phyloP scores from a whole-genome alignment of 2,329 filamentous ascomycete species.

The Claviceps capensis region DNA sequence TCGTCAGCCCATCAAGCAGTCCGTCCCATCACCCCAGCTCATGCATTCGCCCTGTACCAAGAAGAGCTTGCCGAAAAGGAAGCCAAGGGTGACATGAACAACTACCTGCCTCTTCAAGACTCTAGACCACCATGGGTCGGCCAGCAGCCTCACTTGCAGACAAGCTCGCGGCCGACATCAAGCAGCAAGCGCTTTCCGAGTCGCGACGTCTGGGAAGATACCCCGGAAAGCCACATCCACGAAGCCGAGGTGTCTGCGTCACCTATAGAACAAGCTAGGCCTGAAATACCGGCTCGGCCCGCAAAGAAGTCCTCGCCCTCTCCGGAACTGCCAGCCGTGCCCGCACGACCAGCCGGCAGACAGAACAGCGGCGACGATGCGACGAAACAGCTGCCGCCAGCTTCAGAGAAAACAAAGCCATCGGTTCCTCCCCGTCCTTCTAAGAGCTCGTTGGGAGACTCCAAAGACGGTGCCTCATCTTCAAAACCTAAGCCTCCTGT shows the following conservation, averaged over 20 bases:
- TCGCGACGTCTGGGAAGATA: conserved; percentile 89
- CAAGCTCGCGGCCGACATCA: conserved; percentile 33
- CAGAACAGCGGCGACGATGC: conserved; percentile 23
- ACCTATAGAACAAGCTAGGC: conserved; percentile 15
- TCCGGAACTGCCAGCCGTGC: conserved; percentile 31
- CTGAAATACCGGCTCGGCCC: conserved; percentile 18
- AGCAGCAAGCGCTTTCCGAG: conserved; percentile 70
- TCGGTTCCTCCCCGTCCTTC: conserved; percentile 46
- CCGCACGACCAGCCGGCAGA: conserved; percentile 41
- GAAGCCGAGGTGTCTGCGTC: conserved; percentile 53
- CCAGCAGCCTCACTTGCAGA: conserved; percentile 33
- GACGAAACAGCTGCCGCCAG: conserved; percentile 23
- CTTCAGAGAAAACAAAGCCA: conserved; percentile 44
- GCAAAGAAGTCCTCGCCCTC: conserved; percentile 24
- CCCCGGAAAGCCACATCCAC: conserved; percentile 67
- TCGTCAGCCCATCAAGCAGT: conserved; percentile 16
- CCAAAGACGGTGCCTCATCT: conserved; percentile 25
- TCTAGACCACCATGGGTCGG: conserved; percentile 30
- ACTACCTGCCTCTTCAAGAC: conserved; percentile 16
- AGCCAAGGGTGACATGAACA: conserved; percentile 15
- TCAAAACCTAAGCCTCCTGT: conserved; percentile 72
- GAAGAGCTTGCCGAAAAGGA: conserved; percentile 51
- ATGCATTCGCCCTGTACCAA: conserved; percentile 52
- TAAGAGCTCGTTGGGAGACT: conserved; percentile 32
- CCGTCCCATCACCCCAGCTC: conserved; percentile 41